These are phyloP conservation scores for Cordyceps militaris DNA, from an alignment of 2,329 filamentous ascomycete species.

Conservation along the genomic window DNA sequence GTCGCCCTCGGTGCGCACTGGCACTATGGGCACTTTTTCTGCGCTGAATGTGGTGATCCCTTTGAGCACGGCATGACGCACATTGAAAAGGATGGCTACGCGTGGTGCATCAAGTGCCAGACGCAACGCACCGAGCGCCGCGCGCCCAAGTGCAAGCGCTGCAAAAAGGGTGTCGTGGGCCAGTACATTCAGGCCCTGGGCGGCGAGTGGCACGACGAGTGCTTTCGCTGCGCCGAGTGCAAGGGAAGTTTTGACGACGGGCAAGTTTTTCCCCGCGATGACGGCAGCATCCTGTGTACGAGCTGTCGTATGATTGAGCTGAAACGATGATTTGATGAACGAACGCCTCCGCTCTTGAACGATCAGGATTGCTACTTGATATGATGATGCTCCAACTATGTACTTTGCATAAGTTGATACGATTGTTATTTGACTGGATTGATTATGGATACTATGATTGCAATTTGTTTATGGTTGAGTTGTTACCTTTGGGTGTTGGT, in stretches of 20 bases:
- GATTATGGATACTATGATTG: not conserved
- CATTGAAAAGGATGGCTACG: conserved; percentile 94
- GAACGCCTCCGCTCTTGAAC: not conserved
- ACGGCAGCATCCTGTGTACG: conserved; percentile 52
- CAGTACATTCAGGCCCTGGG: conserved; percentile 85
- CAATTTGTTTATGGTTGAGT: not conserved
- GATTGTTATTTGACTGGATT: not conserved
- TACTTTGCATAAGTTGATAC: not conserved
- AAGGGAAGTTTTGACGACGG: conserved; percentile 55
- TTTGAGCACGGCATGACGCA: conserved; percentile 67
- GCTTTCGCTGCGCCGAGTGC: conserved; percentile 72
- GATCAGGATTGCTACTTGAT: not conserved
- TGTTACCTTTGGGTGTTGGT: not conserved
- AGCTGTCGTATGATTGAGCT: conserved; percentile 52
- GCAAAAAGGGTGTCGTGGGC: conserved; percentile 76
- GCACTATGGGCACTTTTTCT: conserved; percentile 98
- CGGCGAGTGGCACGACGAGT: conserved; percentile 87
- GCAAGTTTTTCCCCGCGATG: conserved; percentile 55
- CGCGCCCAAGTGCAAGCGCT: conserved; percentile 81
- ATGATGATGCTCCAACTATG: not conserved
- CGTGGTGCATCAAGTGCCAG: conserved; percentile 92
- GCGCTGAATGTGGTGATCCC: conserved; percentile 94
- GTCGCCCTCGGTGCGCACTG: conserved; percentile 92
- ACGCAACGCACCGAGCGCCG: conserved; percentile 84
- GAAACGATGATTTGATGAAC: conserved; percentile 37